phyloP scores from a whole-genome alignment of 495 filamentous ascomycete genomes.

The Talaromyces thailandensis region DNA sequence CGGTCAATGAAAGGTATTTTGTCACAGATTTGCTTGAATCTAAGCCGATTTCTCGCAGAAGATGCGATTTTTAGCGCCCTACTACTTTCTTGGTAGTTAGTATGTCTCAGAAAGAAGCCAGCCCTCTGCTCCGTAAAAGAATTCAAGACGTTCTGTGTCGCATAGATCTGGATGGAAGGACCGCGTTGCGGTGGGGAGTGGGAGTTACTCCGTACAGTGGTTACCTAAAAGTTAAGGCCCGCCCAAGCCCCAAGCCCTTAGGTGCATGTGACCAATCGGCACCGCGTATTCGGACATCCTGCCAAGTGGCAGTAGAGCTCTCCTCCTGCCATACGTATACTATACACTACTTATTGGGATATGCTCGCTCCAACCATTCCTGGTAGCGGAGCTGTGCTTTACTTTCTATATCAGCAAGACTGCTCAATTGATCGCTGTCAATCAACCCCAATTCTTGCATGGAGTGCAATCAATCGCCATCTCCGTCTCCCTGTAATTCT shows the following conservation, averaged over 20 bases:
- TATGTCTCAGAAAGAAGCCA: no score
- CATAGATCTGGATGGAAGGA: neutral
- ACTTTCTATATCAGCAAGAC: neutral
- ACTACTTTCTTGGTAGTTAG: no score
- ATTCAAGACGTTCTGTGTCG: neutral
- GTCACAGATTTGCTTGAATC: no score
- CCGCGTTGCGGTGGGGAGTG: no score
- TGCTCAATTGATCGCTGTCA: neutral
- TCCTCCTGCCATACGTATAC: neutral
- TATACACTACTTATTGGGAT: neutral
- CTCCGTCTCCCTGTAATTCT: constrained; percentile 1
- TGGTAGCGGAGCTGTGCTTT: neutral
- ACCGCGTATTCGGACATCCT: neutral
- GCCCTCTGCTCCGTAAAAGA: no score
- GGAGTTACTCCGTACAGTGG: no score
- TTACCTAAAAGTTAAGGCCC: neutral
- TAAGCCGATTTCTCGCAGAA: no score
- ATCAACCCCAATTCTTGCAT: neutral
- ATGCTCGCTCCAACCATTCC: neutral
- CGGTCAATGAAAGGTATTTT: neutral
- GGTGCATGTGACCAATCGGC: neutral
- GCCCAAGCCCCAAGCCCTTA: neutral
- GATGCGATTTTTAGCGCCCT: no score
- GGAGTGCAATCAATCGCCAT: neutral
- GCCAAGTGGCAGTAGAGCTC: constrained; percentile 6